phyloP scores from a whole-genome alignment of 768 basidiomycete genomes.

The Serendipita indica region DNA sequence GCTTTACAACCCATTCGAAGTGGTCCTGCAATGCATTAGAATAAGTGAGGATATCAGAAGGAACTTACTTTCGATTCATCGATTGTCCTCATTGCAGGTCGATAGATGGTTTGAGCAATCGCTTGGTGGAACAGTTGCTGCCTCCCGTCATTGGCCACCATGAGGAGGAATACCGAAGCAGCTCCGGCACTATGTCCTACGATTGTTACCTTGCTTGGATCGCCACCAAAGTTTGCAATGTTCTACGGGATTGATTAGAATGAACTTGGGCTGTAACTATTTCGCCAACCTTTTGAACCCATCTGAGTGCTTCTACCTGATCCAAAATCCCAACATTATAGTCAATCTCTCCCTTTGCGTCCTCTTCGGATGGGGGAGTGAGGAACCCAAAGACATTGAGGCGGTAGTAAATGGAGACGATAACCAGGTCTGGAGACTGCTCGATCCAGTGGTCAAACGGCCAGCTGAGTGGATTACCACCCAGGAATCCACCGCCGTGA shows the following conservation, averaged over 20 bases:
- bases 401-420: slow-evolving; percentile 53
- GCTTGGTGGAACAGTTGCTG: slow-evolving; percentile 35
- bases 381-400: slow-evolving; percentile 51
- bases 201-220: slow-evolving; percentile 30
- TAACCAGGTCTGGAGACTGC: slow-evolving; percentile 42
- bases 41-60: not conserved
- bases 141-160: slow-evolving; percentile 30
- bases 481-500: slow-evolving; percentile 37
- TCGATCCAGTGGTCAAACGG: slow-evolving; percentile 52
- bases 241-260: slow-evolving; percentile 17
- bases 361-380: slow-evolving; percentile 28
- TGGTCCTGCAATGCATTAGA: slow-evolving; percentile 25
- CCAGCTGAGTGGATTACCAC: slow-evolving; percentile 48
- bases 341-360: slow-evolving; percentile 29
- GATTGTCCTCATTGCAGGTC: slow-evolving; percentile 35
- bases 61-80: slow-evolving; percentile 37
- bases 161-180: slow-evolving; percentile 37
- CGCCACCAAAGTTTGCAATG: slow-evolving; percentile 28
- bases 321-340: slow-evolving; percentile 42
- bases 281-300: slow-evolving; percentile 20
- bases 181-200: slow-evolving; percentile 46
- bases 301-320: slow-evolving; percentile 30
- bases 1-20: slow-evolving; percentile 36
- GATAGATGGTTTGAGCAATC: slow-evolving; percentile 47
- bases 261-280: not conserved